Base-by-base conservation (phyloP, 2,329 filamentous ascomycete genomes). In the Pseudogymnoascus sp. region DNA sequence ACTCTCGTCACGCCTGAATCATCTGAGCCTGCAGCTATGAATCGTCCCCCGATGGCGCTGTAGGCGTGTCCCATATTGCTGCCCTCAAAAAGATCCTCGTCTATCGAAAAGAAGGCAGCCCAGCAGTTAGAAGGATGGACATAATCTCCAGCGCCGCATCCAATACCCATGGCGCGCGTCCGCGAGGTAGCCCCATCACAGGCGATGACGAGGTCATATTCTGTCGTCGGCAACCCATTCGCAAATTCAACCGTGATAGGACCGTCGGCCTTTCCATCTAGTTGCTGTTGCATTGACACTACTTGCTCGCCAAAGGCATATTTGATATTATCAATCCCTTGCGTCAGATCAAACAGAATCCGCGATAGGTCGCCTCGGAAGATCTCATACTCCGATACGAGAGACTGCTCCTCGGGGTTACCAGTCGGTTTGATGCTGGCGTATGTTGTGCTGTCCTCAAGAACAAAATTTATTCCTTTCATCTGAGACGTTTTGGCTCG, bases 191-290 rank as follows among this genome's bases (percentile, higher is more conserved):
- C 69, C 1, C 80, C 80, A 63, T 82, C 80, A 61, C 75, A 77
- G 21, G 77, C 79, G 10, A 82, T 76, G 13, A 82, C 75, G 2
- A 82, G 74, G 62, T 81, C 79, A 64, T 72, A 81, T n/a, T 74
- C 67, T 3, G 73, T 59, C 4, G 72, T 65, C 6, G 72, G 72
- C 3, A 68, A 65, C 27, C 74, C 71, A 42, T 77, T 77, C 12
- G 70, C 65, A 63, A 80, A 79, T 31, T 76, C 72, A 31, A 80
- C 76, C 2, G 65, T 71, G 13, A 48, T 48, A 13, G 21, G 21
- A 27, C 21, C 1, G 13, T 48, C 25, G 51, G 78, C 67, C 2
- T 73, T 72, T 0, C 71, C 71, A n/a, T 71, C 68, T 6, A 71
- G 66, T 4, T 67, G 63, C 12, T 72, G 67, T 48, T 21, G 42